Percentiles rank a stretch among this genome's conserved stretches.
These are phyloP conservation scores for Hansfordia pulvinata DNA, from an alignment of 2,329 filamentous ascomycete genomes.

Conservation along the genomic window DNA sequence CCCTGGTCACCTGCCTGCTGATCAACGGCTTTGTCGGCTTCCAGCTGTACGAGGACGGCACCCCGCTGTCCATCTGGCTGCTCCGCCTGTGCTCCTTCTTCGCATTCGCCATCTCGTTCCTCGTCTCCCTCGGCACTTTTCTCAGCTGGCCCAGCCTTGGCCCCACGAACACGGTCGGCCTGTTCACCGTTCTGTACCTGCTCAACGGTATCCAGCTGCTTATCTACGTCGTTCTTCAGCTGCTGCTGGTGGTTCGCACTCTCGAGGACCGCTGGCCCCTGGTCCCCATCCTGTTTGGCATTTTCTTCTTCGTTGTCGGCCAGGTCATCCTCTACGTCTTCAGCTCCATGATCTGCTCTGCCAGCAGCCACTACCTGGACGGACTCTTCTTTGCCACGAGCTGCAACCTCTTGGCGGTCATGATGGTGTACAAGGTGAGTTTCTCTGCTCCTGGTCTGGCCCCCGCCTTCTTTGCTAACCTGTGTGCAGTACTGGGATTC, in stretches of 20 bases:
- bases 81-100: slow-evolving; percentile 62
- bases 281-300: slow-evolving; percentile 78
- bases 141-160: slow-evolving; percentile 78
- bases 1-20: slow-evolving; percentile 75
- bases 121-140: slow-evolving; percentile 84
- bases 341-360: slow-evolving; percentile 70
- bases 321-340: slow-evolving; percentile 91
- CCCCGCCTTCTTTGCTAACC: slow-evolving; percentile 13
- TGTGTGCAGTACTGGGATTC: slow-evolving; percentile 83
- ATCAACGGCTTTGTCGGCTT: slow-evolving; percentile 99
- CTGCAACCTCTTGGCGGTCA: slow-evolving; percentile 86
- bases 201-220: slow-evolving; percentile 78
- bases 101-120: slow-evolving; percentile 78
- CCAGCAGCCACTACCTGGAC: slow-evolving; percentile 83
- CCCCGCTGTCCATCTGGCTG: slow-evolving; percentile 85
- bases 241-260: slow-evolving; percentile 78
- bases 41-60: slow-evolving; percentile 95
- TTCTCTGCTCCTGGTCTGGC: not conserved
- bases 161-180: slow-evolving; percentile 72
- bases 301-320: slow-evolving; percentile 82
- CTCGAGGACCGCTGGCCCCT: slow-evolving; percentile 92
- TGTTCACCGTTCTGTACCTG: slow-evolving; percentile 87
- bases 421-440: slow-evolving; percentile 97
- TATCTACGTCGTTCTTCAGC: slow-evolving; percentile 77
- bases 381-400: slow-evolving; percentile 89